Conservation (phyloP, 2,329 filamentous ascomycete species). For the Talaromyces sp. region DNA sequence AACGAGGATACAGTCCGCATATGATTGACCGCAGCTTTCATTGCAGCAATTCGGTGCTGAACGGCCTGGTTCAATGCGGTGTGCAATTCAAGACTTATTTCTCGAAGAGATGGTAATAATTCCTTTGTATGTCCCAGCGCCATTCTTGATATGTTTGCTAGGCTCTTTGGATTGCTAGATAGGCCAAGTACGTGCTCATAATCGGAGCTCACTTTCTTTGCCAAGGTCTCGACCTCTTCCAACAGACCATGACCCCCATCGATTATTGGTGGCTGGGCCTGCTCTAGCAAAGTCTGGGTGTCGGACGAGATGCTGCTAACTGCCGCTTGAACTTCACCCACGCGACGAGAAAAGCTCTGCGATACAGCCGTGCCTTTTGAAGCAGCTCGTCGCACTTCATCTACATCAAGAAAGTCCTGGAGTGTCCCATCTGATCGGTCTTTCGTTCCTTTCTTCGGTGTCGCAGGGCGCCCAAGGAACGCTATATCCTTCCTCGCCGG, state of each 20-base stretch:
- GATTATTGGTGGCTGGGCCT: constrained; percentile 49
- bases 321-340: constrained; percentile 57
- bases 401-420: constrained; percentile 69
- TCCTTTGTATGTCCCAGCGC: constrained; percentile 60
- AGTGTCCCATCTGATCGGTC: constrained; percentile 53
- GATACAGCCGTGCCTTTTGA: constrained; percentile 56
- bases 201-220: constrained; percentile 81
- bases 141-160: constrained; percentile 59
- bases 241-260: constrained; percentile 65
- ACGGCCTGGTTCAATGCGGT: constrained; percentile 47
- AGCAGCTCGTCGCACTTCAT: constrained; percentile 67
- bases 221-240: constrained; percentile 78
- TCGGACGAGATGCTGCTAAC: constrained; percentile 57
- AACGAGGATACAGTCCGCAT: constrained; percentile 80
- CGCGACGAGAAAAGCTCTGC: constrained; percentile 55
- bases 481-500: constrained; percentile 42
- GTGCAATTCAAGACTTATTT: constrained; percentile 53
- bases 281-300: constrained; percentile 38
- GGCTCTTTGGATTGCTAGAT: constrained; percentile 59
- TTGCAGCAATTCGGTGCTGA: constrained; percentile 63
- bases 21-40: constrained; percentile 61
- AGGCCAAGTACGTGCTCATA: constrained; percentile 71
- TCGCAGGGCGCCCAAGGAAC: constrained; percentile 37
- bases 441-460: constrained; percentile 37
- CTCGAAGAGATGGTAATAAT: constrained; percentile 55